These are phyloP conservation scores for Ascochyta viciae-villosae DNA, from an alignment of 2,329 filamentous ascomycete species.

Conservation along the genomic window DNA sequence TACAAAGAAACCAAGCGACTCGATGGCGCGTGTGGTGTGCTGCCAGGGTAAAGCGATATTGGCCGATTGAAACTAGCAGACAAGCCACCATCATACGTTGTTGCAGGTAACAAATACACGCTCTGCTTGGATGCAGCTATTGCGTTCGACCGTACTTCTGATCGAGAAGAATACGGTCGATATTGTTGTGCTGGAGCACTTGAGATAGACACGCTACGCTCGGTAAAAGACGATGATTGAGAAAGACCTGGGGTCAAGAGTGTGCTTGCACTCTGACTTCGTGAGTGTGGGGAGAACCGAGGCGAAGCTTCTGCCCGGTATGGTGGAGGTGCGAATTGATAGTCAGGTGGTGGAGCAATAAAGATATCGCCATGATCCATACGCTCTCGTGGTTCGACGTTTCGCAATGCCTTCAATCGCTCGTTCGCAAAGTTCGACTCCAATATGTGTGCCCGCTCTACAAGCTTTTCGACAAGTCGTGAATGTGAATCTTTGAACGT, in stretches of 20 bases:
- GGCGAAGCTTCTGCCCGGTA: constrained; percentile 16
- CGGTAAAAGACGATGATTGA: constrained; percentile 25
- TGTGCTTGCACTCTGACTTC: constrained; percentile 31
- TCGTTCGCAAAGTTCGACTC: constrained; percentile 46
- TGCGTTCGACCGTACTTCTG: constrained; percentile 4
- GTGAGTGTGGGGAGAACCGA: constrained; percentile 22
- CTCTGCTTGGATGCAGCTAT: constrained; percentile 21
- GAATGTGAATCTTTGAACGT: constrained; percentile 80
- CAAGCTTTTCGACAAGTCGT: constrained; percentile 66
- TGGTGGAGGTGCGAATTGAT: constrained; percentile 23
- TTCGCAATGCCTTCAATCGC: constrained; percentile 39
- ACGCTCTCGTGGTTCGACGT: constrained; percentile 40
- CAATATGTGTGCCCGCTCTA: constrained; percentile 47
- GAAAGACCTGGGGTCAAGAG: constrained; percentile 31
- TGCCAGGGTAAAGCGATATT: constrained; percentile 8
- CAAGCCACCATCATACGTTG: constrained; percentile 29
- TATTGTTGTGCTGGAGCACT: constrained; percentile 17
- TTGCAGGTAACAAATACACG: constrained; percentile 30
- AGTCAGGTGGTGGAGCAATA: constrained; percentile 46
- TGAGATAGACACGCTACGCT: constrained; percentile 13
- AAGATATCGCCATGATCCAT: constrained; percentile 44
- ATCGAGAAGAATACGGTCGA: constrained; percentile 7
- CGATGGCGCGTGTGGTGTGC: neutral
- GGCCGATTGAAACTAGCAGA: constrained; percentile 16
- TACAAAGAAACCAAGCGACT: constrained; percentile 22